These are phyloP conservation scores for Zygosaccharomyces gambellarensis DNA, from an alignment of 805 yeast genomes.

Conservation along the genomic window DNA sequence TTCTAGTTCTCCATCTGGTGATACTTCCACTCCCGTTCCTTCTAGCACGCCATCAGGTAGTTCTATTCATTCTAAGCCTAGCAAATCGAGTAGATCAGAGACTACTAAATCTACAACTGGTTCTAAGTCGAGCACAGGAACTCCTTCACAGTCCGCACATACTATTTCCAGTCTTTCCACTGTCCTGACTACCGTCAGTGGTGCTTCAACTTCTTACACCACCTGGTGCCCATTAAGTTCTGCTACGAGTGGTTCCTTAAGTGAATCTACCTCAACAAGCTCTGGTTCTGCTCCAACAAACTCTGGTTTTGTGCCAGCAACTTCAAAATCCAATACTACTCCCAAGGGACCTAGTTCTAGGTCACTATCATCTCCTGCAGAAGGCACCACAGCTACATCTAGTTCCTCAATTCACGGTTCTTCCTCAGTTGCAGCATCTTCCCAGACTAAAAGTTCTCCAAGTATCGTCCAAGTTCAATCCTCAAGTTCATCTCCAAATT, in stretches of 20 bases:
- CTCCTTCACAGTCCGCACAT: neutral
- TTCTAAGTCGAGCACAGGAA: neutral
- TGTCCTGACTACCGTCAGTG: conserved; percentile 8
- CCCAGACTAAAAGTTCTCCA: neutral
- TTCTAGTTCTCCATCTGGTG: neutral
- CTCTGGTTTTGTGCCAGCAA: neutral
- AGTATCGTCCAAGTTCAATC: neutral
- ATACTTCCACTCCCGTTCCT: neutral
- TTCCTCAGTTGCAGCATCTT: neutral
- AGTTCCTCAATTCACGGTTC: neutral
- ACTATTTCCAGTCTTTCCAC: conserved; percentile 6
- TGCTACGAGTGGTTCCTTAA: neutral
- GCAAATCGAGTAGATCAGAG: neutral
- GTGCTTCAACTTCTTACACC: conserved; percentile 11
- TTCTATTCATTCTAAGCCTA: neutral
- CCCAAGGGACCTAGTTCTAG: neutral
- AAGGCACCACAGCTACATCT: neutral
- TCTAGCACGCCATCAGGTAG: neutral
- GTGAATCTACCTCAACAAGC: too few species aligned
- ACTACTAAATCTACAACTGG: neutral
- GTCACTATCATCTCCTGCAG: neutral
- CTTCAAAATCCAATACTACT: too few species aligned
- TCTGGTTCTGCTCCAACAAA: neutral
- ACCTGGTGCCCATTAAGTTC: conserved; percentile 12
- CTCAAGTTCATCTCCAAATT: neutral